Evolutionary conservation across 768 basidiomycete genomes (phyloP), one percentile per base, ranked within the genome.

Genomic region (Rhodosporidiobolus sp.): DNA sequence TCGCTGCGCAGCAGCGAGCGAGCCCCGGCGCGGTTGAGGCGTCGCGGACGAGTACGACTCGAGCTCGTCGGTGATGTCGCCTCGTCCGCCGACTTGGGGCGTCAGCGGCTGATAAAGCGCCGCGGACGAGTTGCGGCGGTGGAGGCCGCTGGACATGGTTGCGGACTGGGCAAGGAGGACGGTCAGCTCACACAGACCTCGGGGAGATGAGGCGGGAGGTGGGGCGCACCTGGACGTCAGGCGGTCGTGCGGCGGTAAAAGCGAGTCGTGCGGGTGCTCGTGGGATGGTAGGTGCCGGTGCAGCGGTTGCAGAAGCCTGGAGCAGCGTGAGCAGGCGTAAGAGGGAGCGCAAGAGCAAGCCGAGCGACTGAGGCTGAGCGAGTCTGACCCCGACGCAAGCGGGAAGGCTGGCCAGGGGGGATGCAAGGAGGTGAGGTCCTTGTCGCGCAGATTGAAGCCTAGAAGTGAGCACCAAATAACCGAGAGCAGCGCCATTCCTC

Each of bases 71-170:
- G 65, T 59, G 30, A 68, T 61, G 52, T 72, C 71, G 54, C 58
- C 66, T 1, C 46, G 30, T 30, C 38, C 62, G 55, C 63, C 66
- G 32, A 9, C 20, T 5, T 50, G 30, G 11, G 66, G 66, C 24
- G 45, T 12, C 50, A 58, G 52, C 7, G 62, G 48, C 9, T 63
- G 57, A 49, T 70, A 57, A 7, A 55, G 53, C 14, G 65, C 71
- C 1, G 65, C 62, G 26, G 62, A 64, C 5, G 71, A 72, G n/a
- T 43, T 67, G 34, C 71, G 71, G 10, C 71, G 71, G 50, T 72
- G 71, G 24, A 72, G 32, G 11, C 68, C 61, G n/a, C 65, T 26
- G 20, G 22, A 12, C 48, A 28, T 45, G 54, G 43, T 16, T 14
- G 52, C 38, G 14, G 38, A 14, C 38, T 43, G 38, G 8, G 38